Evolutionary conservation across 2,329 filamentous ascomycete species (phyloP).

Genomic region (Trichoderma atroviride): DNA sequence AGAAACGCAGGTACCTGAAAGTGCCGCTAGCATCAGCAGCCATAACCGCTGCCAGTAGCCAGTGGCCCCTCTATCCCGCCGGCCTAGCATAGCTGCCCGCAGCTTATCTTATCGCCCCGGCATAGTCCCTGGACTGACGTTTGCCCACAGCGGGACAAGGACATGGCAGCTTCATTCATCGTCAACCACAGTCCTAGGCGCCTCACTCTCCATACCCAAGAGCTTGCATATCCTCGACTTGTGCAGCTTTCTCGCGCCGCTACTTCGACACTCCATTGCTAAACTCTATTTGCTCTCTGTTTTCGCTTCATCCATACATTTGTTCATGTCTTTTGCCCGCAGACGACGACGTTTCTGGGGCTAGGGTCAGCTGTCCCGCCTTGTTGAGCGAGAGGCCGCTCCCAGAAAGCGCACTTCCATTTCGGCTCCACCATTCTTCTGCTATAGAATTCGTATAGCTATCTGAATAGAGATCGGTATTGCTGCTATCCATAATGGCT

Average conservation of each 20-base stretch:
- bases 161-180: background rate
- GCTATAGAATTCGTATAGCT: background rate
- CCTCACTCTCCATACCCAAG: background rate
- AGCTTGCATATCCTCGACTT: conserved; percentile 6
- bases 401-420: background rate
- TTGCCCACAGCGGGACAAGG: background rate
- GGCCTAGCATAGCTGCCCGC: background rate
- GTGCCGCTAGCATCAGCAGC: background rate
- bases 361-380: conserved; percentile 10
- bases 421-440: background rate
- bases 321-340: conserved; percentile 16
- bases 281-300: background rate
- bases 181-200: background rate
- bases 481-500: conserved; percentile 34
- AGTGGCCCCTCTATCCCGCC: conserved; percentile 3
- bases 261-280: background rate
- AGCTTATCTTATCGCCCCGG: conserved; percentile 24
- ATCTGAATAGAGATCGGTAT: background rate
- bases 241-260: conserved; percentile 13
- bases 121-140: conserved; percentile 9
- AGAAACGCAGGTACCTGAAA: background rate
- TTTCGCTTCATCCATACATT: background rate
- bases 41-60: background rate
- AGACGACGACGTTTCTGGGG: conserved; percentile 17
- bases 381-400: background rate